Evolutionary conservation across 306 rosid genomes (phyloP), one percentile per base, ranked within the genome.

Genomic region (Sechiopsis laciniata): DNA sequence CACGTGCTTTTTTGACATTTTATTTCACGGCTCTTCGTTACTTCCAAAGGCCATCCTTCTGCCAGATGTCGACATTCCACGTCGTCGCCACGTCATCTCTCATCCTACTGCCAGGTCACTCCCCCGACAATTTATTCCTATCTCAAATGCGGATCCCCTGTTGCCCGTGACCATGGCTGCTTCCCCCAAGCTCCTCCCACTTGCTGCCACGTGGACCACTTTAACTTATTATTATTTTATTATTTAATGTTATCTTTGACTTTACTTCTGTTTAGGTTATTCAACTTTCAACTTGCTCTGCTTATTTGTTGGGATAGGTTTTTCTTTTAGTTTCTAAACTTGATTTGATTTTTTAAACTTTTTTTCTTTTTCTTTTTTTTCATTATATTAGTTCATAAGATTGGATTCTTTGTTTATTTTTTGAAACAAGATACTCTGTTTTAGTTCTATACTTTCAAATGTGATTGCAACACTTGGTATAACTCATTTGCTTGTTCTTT

Each of bases 11-110:
- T 11, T 79, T 46, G 5, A 52, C 10, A 16, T 5, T 40, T 21
- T 11, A 10, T 58, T 69, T 69, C 9, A 8, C 55, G 88, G 1
- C 92, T 78, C 77, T 87, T 84, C 82, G 10, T 14, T 5, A 0
- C 81, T 79, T 77, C 81, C 82, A 87, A 89, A 21, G 84, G 96
- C 53, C 87, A 78, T 20, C 35, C 72, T 63, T 54, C 74, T 74
- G 73, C 81, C 84, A 78, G 77, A 3, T 26, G 5, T 55, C 40
- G 2, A 14, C 12, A 35, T 0, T 64, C 83, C 71, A 65, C 71
- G 29, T 65, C 54, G 32, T 65, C 53, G 8, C 71, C 71, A 65
- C 29, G 71, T 65, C 71, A 65, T 9, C 10, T 8, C 13, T 3
- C 63, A 9, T 56, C 24, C 12, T 24, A 3, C 14, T 64, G 71